These are phyloP conservation scores for Rhytidiadelphus loreus DNA, from an alignment of 225 moss, liverwort and hornwort genomes.

Conservation along the genomic window DNA sequence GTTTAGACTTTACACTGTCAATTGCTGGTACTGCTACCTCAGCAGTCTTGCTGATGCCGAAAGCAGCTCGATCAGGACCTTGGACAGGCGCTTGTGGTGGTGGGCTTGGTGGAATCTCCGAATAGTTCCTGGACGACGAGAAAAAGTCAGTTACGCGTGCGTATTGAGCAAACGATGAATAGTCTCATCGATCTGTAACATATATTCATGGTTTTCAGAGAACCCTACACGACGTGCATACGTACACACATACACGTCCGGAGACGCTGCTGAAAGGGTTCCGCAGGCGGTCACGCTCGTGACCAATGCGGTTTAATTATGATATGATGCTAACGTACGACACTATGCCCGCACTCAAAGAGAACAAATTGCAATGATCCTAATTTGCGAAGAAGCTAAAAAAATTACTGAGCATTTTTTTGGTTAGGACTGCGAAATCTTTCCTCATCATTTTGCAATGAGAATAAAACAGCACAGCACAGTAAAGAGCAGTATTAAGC, in stretches of 20 bases:
- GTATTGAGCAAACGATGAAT: no score
- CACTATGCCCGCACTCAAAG: no score
- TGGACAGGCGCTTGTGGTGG: no score
- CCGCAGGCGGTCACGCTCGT: background rate
- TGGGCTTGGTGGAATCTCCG: background rate
- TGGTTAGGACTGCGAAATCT: no score
- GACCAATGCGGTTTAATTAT: background rate
- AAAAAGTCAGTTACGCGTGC: no score
- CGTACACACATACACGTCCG: background rate
- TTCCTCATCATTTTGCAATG: background rate
- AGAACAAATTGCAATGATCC: background rate
- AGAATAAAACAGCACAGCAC: background rate
- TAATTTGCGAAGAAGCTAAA: background rate
- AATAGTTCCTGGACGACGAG: background rate
- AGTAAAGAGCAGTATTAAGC: background rate
- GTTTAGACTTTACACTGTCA: background rate
- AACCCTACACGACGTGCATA: background rate
- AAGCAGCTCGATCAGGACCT: background rate
- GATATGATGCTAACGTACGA: background rate
- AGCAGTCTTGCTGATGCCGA: no score
- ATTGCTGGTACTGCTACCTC: background rate
- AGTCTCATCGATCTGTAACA: no score
- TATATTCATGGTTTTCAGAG: background rate
- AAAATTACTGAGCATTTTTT: background rate
- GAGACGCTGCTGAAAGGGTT: background rate